Base-by-base conservation (phyloP, 768 basidiomycete genomes). In the Pleurotus citrinopileatus region DNA sequence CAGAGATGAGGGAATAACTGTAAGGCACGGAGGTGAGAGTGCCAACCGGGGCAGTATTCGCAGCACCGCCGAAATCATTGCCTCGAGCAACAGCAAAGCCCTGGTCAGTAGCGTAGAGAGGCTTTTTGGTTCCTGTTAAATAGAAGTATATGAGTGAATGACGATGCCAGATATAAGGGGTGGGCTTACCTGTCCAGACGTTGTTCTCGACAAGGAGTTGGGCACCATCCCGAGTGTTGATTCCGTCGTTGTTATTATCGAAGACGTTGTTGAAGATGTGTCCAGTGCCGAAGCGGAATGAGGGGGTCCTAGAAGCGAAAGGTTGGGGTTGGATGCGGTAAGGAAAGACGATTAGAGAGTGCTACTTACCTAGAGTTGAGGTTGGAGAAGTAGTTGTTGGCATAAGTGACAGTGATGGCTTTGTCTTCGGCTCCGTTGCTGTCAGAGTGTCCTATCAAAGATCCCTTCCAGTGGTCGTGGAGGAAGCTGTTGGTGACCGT, bases 201-300 rank as follows among this genome's bases (percentile, higher is more conserved):
- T 77, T 77, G 69, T 75, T 76, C 60, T 77, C 74, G 52, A 76
- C 73, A 19, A 77, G 68, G 47, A 75, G 72, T 58, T 75, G 73
- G 45, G 75, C 77, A 8, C 43, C 43, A 22, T 45, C 43, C 3
- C 43, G 43, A 15, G 43, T 45, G 20, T 45, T 45, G 10, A 45
- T 26, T 25, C 43, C 43, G 23, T 45, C 76, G 56, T 65, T 67
- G 63, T 73, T 73, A 61, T 65, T 62, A 44, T 74, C 73, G 54
- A 74, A 75, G 25, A 72, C 62, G 56, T 75, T 76, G 66, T 76
- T 77, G 66, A 69, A 77, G 58, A 77, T 70, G 66, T 76, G 75
- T 27, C 73, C 75, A 54, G 70, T 70, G 38, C 75, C 75, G 60
- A 75, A 76, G 42, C 75, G 71, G 71, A 76, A 72, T 12, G 74